phyloP scores from a whole-genome alignment of 1,139 yeast genomes.

The Hansenula anomala region DNA sequence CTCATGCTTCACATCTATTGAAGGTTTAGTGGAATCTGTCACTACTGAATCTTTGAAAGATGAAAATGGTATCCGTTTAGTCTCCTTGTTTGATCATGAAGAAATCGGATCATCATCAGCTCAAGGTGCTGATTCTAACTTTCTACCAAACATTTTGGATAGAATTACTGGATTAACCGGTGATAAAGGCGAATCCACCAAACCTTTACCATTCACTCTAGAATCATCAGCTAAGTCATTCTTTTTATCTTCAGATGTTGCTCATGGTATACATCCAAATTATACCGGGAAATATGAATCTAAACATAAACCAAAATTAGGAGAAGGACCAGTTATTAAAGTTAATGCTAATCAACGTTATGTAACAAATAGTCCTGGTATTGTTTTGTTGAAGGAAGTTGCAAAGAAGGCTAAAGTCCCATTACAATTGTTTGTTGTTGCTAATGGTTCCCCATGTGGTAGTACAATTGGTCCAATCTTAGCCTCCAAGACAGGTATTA shows the following conservation, averaged over 20 bases:
- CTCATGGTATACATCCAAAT: conserved; percentile 96
- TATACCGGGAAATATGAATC: conserved; percentile 72
- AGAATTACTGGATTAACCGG: conserved; percentile 53
- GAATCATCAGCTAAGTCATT: conserved; percentile 80
- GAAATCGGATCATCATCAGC: conserved; percentile 92
- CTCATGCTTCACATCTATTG: conserved; percentile 76
- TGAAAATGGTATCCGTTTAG: conserved; percentile 59
- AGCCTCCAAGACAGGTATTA: conserved; percentile 81
- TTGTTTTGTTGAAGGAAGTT: conserved; percentile 67
- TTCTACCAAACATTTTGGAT: conserved; percentile 71
- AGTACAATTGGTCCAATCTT: conserved; percentile 95
- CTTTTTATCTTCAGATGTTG: conserved; percentile 90
- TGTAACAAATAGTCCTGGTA: conserved; percentile 89
- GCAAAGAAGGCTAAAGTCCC: conserved; percentile 68
- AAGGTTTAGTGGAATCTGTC: conserved; percentile 59
- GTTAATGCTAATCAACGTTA: conserved; percentile 94
- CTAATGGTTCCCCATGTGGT: conserved; percentile 93
- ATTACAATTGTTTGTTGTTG: conserved; percentile 78
- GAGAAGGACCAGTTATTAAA: conserved; percentile 89
- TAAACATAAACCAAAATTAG: conserved; percentile 73
- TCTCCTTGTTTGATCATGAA: conserved; percentile 90
- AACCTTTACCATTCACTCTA: conserved; percentile 35
- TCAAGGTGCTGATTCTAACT: conserved; percentile 94
- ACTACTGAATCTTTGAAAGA: conserved; percentile 31
- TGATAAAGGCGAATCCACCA: conserved; percentile 23